Evolutionary conservation across 2,329 filamentous ascomycete species (phyloP).

Genomic region (Exophiala aquamarina): DNA sequence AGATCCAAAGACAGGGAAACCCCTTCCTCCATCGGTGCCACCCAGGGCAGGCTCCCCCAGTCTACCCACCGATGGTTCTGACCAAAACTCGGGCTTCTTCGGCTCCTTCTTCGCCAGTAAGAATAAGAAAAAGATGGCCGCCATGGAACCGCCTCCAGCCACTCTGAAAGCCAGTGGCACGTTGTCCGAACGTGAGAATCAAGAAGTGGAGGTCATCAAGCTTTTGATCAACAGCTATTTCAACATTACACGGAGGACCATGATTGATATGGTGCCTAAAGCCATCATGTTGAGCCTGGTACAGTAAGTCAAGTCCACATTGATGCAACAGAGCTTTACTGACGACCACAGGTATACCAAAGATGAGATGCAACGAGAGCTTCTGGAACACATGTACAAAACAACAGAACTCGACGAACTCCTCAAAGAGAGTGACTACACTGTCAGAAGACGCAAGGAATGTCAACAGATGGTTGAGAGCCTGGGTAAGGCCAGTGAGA

Average conservation of each 20-base stretch:
- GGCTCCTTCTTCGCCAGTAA: slow-evolving; percentile 98
- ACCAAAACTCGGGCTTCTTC: slow-evolving; percentile 79
- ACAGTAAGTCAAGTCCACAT: slow-evolving; percentile 63
- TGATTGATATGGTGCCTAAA: slow-evolving; percentile 99
- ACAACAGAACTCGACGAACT: slow-evolving; percentile 86
- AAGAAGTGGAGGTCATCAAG: slow-evolving; percentile 98
- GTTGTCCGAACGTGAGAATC: slow-evolving; percentile 87
- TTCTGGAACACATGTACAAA: slow-evolving; percentile 97
- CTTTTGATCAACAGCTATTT: slow-evolving; percentile 95
- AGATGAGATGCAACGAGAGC: slow-evolving; percentile 96
- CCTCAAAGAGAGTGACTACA: slow-evolving; percentile 98
- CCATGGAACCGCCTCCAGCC: slow-evolving; percentile 93
- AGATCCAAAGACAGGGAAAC: slow-evolving; percentile 98
- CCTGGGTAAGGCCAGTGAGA: slow-evolving; percentile 84
- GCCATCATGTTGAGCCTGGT: slow-evolving; percentile 98
- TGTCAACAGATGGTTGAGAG: slow-evolving; percentile 99
- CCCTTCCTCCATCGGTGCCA: slow-evolving; percentile 67
- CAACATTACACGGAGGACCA: slow-evolving; percentile 95
- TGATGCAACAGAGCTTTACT: slow-evolving; percentile 11
- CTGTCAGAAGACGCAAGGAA: slow-evolving; percentile 89
- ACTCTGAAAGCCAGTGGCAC: slow-evolving; percentile 92
- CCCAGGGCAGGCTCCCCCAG: slow-evolving; percentile 75
- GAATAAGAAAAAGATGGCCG: slow-evolving; percentile 99
- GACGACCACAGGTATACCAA: slow-evolving; percentile 71
- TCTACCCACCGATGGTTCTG: slow-evolving; percentile 55